Base-by-base conservation (phyloP, 306 rosid genomes). In the Pyrus communis region DNA sequence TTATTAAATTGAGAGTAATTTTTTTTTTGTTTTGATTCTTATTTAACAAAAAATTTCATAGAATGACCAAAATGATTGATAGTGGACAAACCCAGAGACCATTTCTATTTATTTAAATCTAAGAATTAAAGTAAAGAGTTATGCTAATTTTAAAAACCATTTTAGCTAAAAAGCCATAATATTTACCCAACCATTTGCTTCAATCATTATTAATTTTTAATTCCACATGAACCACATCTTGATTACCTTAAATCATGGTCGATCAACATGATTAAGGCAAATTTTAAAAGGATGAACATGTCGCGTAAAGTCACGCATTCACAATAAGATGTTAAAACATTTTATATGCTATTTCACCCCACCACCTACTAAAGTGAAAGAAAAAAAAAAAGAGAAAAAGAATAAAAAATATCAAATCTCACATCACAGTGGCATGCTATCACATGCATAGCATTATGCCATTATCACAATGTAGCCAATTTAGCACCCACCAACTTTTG, bases 371-470 rank as follows among this genome's bases (percentile, higher is more conserved):
- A 69, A 13, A 69, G 2, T 23, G 43, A 14, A 9, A 25, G 27
- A 25, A 55, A 3, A 23, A 73, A 17, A 9, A 33, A 3, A 15
- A 23, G n/a, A 18, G 27, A 23, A 7, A 49, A 5, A 40, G 46
- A 74, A 74, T 52, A 61, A 43, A 28, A 27, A 23, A 57, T 30
- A 43, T 43, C 75, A 18, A 49, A 31, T 69, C 38, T 25, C 33
- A 15, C 31, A 33, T 18, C 45, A 68, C 7, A 33, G 23, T 46
- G 31, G 52, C 67, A 19, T 22, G 65, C 38, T 63, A 70, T 83
- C 86, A 70, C 83, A 61, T 65, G 80, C 58, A 30, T 9, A 46
- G 30, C 83, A 57, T 21, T 46, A 42, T 35, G 40, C 40, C 9
- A 6, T 35, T 38, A 38, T 11, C 33, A 38, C 3, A 17, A 17